These are phyloP conservation scores for Corinectria fuckeliana DNA, from an alignment of 2,329 filamentous ascomycete species.

Conservation along the genomic window DNA sequence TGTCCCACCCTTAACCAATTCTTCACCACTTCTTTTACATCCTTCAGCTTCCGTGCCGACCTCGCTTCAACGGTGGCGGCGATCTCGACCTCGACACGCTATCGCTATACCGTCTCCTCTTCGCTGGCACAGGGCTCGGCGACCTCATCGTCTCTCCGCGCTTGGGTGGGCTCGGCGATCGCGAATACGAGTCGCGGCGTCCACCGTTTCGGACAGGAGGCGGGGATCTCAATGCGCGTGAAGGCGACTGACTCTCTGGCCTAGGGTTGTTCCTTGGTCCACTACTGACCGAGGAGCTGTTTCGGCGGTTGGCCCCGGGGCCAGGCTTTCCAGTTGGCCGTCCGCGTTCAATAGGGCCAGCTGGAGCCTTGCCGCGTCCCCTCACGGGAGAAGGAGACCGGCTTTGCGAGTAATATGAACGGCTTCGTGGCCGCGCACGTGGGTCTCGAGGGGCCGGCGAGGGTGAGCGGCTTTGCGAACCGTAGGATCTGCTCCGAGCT, in stretches of 20 bases:
- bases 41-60: constrained; percentile 37
- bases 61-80: constrained; percentile 42
- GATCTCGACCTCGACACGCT: constrained; percentile 42
- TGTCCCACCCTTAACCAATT: constrained; percentile 17
- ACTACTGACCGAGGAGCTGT: constrained; percentile 45
- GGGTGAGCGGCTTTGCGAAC: constrained; percentile 31
- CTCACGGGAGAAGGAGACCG: constrained; percentile 32
- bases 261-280: constrained; percentile 34
- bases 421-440: constrained; percentile 23
- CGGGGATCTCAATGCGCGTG: constrained; percentile 41
- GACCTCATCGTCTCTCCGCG: constrained; percentile 25
- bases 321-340: constrained; percentile 28
- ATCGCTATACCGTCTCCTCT: constrained; percentile 42
- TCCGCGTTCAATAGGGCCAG: constrained; percentile 34
- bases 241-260: constrained; percentile 40
- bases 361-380: constrained; percentile 30
- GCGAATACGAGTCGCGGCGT: constrained; percentile 33
- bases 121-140: constrained; percentile 37
- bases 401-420: constrained; percentile 33
- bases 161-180: constrained; percentile 32
- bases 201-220: constrained; percentile 33
- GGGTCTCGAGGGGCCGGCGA: constrained; percentile 27
- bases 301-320: constrained; percentile 33
- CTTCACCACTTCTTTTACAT: background rate
- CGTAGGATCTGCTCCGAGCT: constrained; percentile 29